These are phyloP conservation scores for Metahyphopichia silvanorum DNA, from an alignment of 805 yeast species.

Conservation along the genomic window DNA sequence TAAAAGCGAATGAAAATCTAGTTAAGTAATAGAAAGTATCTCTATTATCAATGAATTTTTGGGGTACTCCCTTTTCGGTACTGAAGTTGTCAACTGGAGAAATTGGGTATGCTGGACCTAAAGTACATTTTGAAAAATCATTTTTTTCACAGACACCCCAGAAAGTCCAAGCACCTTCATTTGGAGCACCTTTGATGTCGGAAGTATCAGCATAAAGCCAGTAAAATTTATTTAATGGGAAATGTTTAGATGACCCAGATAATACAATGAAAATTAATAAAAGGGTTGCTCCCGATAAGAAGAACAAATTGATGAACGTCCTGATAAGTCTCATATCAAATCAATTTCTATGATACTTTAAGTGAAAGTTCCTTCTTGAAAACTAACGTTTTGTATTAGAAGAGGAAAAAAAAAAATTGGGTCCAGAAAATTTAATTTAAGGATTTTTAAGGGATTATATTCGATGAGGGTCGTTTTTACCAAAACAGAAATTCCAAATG, in stretches of 20 bases:
- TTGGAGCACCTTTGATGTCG: constrained; percentile 46
- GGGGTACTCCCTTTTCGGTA: constrained; percentile 50
- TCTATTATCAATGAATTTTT: constrained; percentile 51
- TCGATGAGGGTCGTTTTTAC: too few species aligned
- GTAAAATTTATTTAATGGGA: constrained; percentile 67
- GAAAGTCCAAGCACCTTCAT: constrained; percentile 72
- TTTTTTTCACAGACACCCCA: constrained; percentile 65
- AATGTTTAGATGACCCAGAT: constrained; percentile 57
- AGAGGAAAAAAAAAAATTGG: too few species aligned
- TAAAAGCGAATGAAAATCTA: constrained; percentile 63
- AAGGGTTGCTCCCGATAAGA: constrained; percentile 39
- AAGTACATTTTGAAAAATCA: constrained; percentile 50
- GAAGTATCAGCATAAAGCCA: constrained; percentile 79
- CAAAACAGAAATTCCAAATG: too few species aligned
- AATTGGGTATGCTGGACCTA: constrained; percentile 79
- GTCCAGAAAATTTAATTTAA: too few species aligned
- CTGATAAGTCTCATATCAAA: constrained; percentile 33
- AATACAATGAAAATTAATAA: constrained; percentile 57
- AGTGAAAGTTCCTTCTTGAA: too few species aligned
- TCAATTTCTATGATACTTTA: too few species aligned
- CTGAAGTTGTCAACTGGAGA: constrained; percentile 77
- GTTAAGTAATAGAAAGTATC: constrained; percentile 60
- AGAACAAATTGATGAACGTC: constrained; percentile 34
- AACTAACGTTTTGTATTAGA: too few species aligned
- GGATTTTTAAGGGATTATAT: too few species aligned